A percentile compares a stretch with the other conserved stretches of the same genome.
phyloP scores from a whole-genome alignment of 2,329 filamentous ascomycete genomes.

The Dryadomyces quercivorus region DNA sequence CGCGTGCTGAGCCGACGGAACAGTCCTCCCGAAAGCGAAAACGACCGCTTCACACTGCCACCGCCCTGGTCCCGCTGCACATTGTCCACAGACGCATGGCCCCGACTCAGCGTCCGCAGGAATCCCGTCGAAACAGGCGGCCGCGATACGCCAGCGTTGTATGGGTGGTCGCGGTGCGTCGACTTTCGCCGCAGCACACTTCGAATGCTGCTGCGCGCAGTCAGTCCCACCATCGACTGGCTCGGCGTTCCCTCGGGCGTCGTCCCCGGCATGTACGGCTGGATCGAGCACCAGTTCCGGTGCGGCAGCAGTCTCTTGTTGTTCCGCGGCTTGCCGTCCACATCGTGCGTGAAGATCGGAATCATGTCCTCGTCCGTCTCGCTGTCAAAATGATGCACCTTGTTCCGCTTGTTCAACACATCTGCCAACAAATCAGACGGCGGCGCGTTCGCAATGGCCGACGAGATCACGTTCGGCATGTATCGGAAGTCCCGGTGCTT shows the following conservation, averaged over 20 bases:
- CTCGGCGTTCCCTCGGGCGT: slow-evolving; percentile 62
- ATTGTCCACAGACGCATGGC: slow-evolving; percentile 24
- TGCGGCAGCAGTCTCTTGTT: slow-evolving; percentile 83
- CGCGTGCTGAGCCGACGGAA: slow-evolving; percentile 26
- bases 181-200: slow-evolving; percentile 28
- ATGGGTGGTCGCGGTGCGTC: neutral
- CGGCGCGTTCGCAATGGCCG: slow-evolving; percentile 86
- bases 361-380: slow-evolving; percentile 94
- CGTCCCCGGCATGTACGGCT: slow-evolving; percentile 65
- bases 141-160: slow-evolving; percentile 26
- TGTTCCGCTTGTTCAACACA: slow-evolving; percentile 87
- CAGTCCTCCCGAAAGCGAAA: slow-evolving; percentile 45
- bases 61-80: slow-evolving; percentile 16
- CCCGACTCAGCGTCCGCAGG: slow-evolving; percentile 27
- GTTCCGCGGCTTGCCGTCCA: slow-evolving; percentile 79
- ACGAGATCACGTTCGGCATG: slow-evolving; percentile 92
- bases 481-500: slow-evolving; percentile 93
- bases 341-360: slow-evolving; percentile 77
- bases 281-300: slow-evolving; percentile 91
- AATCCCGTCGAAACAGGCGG: slow-evolving; percentile 37
- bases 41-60: slow-evolving; percentile 15
- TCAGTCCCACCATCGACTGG: slow-evolving; percentile 31
- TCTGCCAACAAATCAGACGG: slow-evolving; percentile 82
- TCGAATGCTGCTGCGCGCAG: slow-evolving; percentile 18
- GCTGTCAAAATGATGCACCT: slow-evolving; percentile 56